Conservation (phyloP, 345 rosid genomes). For the Populus davidiana region DNA sequence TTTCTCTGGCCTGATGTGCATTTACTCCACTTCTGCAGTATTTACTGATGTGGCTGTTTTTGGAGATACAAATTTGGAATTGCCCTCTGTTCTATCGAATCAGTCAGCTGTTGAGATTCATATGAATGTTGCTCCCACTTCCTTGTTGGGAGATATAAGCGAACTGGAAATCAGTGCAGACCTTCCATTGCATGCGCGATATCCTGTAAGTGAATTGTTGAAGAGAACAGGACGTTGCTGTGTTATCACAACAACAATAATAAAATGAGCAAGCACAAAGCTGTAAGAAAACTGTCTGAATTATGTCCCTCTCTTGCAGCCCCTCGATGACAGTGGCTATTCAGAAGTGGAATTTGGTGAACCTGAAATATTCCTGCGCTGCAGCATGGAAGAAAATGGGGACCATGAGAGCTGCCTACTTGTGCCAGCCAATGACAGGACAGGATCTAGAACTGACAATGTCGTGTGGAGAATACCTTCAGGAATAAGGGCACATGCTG, state of each 20-base stretch:
- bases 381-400: conserved; percentile 24
- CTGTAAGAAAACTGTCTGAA: background rate
- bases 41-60: conserved; percentile 57
- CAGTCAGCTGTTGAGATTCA: conserved; percentile 77
- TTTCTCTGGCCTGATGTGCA: background rate
- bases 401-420: conserved; percentile 38
- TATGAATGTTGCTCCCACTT: conserved; percentile 31
- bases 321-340: conserved; percentile 60
- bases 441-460: conserved; percentile 15
- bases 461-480: conserved; percentile 65
- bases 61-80: conserved; percentile 84
- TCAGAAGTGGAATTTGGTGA: conserved; percentile 51
- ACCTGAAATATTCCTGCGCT: conserved; percentile 56
- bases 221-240: background rate
- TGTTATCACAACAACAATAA: background rate
- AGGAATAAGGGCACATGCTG: conserved; percentile 47
- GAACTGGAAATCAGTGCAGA: conserved; percentile 44
- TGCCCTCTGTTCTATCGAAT: conserved; percentile 71
- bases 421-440: conserved; percentile 21
- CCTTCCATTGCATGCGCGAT: conserved; percentile 83
- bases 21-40: conserved; percentile 33
- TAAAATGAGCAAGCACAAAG: background rate
- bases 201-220: conserved; percentile 47
- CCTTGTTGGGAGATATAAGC: conserved; percentile 21
- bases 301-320: conserved; percentile 32